phyloP scores from a whole-genome alignment of 768 basidiomycete species.

The Boletus huronensis region DNA sequence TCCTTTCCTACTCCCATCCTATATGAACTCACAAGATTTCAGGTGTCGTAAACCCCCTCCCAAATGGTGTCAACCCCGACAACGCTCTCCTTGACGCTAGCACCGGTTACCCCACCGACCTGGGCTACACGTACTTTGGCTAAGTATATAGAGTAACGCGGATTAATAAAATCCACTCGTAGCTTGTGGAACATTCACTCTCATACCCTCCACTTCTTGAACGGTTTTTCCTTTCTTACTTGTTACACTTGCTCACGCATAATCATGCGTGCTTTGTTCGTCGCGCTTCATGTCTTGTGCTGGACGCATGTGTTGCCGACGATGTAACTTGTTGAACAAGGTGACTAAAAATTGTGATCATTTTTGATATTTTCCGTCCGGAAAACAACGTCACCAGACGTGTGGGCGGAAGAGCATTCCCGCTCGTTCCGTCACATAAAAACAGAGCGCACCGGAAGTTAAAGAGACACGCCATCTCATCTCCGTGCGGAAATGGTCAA shows the following conservation, averaged over 20 bases:
- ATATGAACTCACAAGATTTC: conserved; percentile 7
- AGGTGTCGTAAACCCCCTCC: conserved; percentile 46
- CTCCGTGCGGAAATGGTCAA: conserved; percentile 30
- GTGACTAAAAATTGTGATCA: background rate
- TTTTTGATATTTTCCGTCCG: background rate
- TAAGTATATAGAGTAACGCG: background rate
- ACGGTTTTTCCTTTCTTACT: background rate
- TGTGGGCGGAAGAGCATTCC: background rate
- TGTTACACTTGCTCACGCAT: background rate
- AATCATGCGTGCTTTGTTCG: conserved; percentile 2
- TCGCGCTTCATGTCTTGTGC: conserved; percentile 20
- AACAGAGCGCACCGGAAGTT: background rate
- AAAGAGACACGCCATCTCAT: background rate
- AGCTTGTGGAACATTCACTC: conserved; percentile 3
- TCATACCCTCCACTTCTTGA: conserved; percentile 22
- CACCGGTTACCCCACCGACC: conserved; percentile 42
- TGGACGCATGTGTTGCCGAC: conserved; percentile 17
- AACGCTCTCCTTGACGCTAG: conserved; percentile 32
- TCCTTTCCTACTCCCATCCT: background rate
- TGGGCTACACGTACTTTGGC: conserved; percentile 45
- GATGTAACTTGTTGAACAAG: conserved; percentile 27
- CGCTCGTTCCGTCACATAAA: conserved; percentile 10
- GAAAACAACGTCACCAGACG: background rate
- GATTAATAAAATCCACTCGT: background rate
- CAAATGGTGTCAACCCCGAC: conserved; percentile 40